These are phyloP conservation scores for Cryphonectria carpinicola DNA, from an alignment of 2,329 filamentous ascomycete species.

Conservation along the genomic window DNA sequence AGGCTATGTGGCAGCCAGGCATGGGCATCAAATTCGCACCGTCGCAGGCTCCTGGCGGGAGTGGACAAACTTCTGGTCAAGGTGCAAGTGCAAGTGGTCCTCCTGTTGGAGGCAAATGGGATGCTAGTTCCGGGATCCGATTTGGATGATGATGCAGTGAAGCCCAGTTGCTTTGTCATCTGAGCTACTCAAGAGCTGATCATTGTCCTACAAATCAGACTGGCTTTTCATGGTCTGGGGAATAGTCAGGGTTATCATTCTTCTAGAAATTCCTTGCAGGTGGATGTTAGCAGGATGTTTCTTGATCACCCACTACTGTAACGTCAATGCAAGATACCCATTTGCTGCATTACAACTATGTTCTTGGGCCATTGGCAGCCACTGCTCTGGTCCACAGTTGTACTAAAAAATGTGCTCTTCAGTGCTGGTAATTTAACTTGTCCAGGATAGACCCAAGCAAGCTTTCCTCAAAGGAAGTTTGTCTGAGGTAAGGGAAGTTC, in stretches of 20 bases:
- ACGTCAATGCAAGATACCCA: background rate
- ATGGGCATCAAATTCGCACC: slow-evolving; percentile 79
- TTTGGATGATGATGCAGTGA: slow-evolving; percentile 50
- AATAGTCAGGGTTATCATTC: background rate
- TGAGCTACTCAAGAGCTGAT: background rate
- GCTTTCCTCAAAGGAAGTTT: too few species aligned
- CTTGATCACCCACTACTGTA: background rate
- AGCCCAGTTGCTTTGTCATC: background rate
- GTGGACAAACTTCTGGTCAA: slow-evolving; percentile 17
- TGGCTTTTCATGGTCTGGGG: background rate
- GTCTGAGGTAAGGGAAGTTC: too few species aligned
- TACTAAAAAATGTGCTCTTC: background rate
- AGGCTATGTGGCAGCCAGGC: slow-evolving; percentile 75
- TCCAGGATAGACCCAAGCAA: too few species aligned
- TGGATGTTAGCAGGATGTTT: background rate
- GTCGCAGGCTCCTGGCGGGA: slow-evolving; percentile 35
- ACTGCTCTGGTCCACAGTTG: background rate
- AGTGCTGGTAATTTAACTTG: too few species aligned
- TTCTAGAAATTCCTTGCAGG: background rate
- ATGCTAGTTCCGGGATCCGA: slow-evolving; percentile 60
- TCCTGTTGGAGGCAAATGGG: slow-evolving; percentile 55
- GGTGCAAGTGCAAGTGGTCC: slow-evolving; percentile 28
- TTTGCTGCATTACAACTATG: background rate
- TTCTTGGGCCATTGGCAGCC: background rate
- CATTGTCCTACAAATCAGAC: background rate